A percentile compares a stretch with the other conserved stretches of the same genome.
Evolutionary conservation across 768 basidiomycete genomes (phyloP).

Genomic region (Cystofilobasidium capitatum): DNA sequence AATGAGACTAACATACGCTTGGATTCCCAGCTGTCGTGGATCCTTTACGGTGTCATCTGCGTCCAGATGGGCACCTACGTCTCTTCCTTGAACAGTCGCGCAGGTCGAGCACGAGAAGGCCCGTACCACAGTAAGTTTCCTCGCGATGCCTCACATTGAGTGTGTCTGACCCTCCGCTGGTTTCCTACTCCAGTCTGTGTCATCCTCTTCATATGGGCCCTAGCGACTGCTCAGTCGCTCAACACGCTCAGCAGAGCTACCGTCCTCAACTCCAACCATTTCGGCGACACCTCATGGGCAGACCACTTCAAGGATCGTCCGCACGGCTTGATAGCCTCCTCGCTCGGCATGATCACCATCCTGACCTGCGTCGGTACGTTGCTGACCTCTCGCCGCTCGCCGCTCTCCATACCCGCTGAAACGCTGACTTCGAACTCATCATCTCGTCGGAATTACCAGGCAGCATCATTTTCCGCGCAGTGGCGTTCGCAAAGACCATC

Average conservation of each 20-base stretch:
- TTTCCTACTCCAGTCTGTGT: no score
- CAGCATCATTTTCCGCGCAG: not conserved
- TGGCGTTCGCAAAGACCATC: not conserved
- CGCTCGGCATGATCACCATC: not conserved
- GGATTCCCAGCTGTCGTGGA: not conserved
- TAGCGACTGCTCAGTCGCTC: no score
- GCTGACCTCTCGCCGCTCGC: not conserved
- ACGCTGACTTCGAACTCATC: not conserved
- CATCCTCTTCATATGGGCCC: no score
- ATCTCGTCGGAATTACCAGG: not conserved
- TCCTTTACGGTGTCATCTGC: not conserved
- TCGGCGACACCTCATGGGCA: not conserved
- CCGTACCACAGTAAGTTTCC: not conserved
- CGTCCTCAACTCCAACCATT: not conserved
- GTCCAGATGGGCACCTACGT: not conserved
- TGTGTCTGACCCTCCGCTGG: no score
- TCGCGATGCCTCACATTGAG: no score
- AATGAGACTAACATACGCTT: not conserved
- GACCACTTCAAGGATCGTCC: not conserved
- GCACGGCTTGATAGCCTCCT: not conserved
- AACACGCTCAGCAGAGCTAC: no score
- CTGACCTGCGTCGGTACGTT: not conserved
- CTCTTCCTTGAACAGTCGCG: no score
- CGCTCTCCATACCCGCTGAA: not conserved
- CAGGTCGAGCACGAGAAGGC: no score